A percentile compares a stretch with the other conserved stretches of the same genome.
These are phyloP conservation scores for Ogataea siamensis DNA, from an alignment of 805 yeast species.

Conservation along the genomic window DNA sequence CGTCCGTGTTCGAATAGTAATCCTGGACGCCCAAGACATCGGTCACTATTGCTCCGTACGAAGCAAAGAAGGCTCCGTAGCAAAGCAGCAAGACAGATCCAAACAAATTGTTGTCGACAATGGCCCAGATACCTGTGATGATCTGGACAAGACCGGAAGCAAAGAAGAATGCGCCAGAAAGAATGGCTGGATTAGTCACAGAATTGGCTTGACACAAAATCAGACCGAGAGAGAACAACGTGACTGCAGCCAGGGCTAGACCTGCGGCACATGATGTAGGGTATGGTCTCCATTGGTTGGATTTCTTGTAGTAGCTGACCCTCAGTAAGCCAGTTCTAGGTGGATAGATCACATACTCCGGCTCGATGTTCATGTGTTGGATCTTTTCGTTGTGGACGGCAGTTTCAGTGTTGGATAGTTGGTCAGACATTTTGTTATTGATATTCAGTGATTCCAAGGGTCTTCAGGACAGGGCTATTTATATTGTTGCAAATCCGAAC, in stretches of 20 bases:
- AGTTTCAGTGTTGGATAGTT: constrained; percentile 29
- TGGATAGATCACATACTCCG: constrained; percentile 33
- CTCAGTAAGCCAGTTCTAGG: constrained; percentile 41
- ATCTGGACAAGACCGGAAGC: constrained; percentile 49
- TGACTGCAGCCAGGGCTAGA: constrained; percentile 41
- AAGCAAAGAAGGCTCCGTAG: constrained; percentile 50
- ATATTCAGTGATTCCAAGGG: not conserved
- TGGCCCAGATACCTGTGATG: constrained; percentile 51
- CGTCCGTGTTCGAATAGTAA: constrained; percentile 37
- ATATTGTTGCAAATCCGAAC: constrained; percentile 2
- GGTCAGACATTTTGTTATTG: constrained; percentile 19
- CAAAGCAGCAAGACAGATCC: constrained; percentile 47
- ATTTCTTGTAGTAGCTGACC: constrained; percentile 43
- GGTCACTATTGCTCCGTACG: constrained; percentile 44
- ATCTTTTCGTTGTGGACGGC: constrained; percentile 23
- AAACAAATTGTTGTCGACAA: constrained; percentile 47
- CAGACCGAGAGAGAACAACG: constrained; percentile 49
- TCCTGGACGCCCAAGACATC: constrained; percentile 42
- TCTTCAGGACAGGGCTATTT: constrained; percentile 1
- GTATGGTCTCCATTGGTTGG: constrained; percentile 40
- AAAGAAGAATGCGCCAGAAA: constrained; percentile 43
- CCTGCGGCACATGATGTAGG: constrained; percentile 53
- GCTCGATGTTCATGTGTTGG: constrained; percentile 7
- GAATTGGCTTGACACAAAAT: constrained; percentile 43
- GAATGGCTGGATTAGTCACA: constrained; percentile 41